Conservation (phyloP, 306 rosid species). For the peach (Prunus persica) region Prunus_persica_NCBIv2 NC_034010.1:3234501-3235000, state of each 20-base stretch:
- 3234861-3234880: too few species aligned
- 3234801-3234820: neutral
- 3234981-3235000: too few species aligned
- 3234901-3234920: too few species aligned
- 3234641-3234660: constrained; percentile 55
- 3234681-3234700: constrained; percentile 82
- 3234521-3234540: neutral
- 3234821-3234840: neutral
- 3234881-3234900: too few species aligned
- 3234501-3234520: neutral
- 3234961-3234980: too few species aligned
- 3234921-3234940: neutral
- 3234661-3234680: constrained; percentile 58
- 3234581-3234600: neutral
- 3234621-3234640: neutral
- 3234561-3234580: neutral
- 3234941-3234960: neutral
- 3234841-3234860: too few species aligned
- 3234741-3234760: constrained; percentile 45
- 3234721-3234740: constrained; percentile 84
- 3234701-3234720: constrained; percentile 75
- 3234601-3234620: neutral
- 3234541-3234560: neutral
- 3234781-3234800: neutral
- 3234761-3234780: neutral